Percentiles rank a stretch among this genome's conserved stretches.
Conservation (phyloP, 176 grass and related monocot genomes). For the Juncus effusus region DNA sequence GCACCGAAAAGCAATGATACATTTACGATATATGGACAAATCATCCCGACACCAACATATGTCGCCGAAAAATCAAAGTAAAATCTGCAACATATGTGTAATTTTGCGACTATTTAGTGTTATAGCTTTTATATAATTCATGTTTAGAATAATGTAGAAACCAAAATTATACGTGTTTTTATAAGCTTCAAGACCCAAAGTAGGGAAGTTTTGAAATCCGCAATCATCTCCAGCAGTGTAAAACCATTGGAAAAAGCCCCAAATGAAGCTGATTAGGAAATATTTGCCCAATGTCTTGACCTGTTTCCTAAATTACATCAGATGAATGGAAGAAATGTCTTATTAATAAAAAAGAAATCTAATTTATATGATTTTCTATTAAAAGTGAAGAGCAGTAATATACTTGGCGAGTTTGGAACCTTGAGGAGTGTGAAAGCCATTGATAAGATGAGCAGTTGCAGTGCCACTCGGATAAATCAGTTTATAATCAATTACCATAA, state of each 20-base stretch:
- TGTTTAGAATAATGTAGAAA: neutral
- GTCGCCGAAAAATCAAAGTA: slow-evolving; percentile 33
- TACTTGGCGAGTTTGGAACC: slow-evolving; percentile 40
- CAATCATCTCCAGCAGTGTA: slow-evolving; percentile 30
- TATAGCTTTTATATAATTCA: no score
- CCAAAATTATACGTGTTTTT: slow-evolving; percentile 19
- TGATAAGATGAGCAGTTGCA: slow-evolving; percentile 32
- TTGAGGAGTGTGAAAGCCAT: slow-evolving; percentile 37
- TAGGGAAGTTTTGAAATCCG: slow-evolving; percentile 28
- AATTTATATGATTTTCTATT: neutral
- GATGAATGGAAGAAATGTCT: neutral
- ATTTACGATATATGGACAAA: slow-evolving; percentile 31
- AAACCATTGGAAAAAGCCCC: slow-evolving; percentile 44
- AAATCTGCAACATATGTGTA: slow-evolving; percentile 18
- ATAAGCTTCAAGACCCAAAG: slow-evolving; percentile 31
- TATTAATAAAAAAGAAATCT: neutral
- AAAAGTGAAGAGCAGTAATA: neutral
- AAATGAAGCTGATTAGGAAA: slow-evolving; percentile 30
- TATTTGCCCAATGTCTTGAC: slow-evolving; percentile 22
- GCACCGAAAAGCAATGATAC: slow-evolving; percentile 26
- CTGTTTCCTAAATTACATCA: slow-evolving; percentile 26
- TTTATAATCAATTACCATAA: slow-evolving; percentile 40
- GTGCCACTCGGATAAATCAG: slow-evolving; percentile 41
- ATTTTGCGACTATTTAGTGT: neutral
- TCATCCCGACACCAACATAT: slow-evolving; percentile 38